Evolutionary conservation across 805 yeast species (phyloP).

Genomic region (Lipomyces chichibuensis): DNA sequence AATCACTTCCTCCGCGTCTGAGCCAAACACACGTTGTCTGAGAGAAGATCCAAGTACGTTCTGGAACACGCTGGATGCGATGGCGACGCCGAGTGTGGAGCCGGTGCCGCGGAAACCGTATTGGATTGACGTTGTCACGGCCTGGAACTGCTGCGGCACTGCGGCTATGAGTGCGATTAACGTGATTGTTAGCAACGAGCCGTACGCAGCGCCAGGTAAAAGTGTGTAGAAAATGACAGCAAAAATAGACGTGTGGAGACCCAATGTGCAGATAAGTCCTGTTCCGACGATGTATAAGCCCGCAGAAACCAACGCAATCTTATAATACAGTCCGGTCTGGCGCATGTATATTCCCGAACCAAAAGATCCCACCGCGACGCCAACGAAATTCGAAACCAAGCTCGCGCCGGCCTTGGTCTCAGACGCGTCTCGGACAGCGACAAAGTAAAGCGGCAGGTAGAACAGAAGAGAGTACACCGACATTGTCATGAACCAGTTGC

Average conservation of each 20-base stretch:
- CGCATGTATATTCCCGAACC: constrained; percentile 69
- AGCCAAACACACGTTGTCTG: constrained; percentile 21
- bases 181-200: constrained; percentile 60
- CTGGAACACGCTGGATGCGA: constrained; percentile 61
- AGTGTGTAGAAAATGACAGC: constrained; percentile 25
- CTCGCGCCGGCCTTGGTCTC: constrained; percentile 63
- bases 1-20: constrained; percentile 28
- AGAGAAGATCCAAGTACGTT: constrained; percentile 43
- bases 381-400: constrained; percentile 58
- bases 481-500: constrained; percentile 76
- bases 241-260: constrained; percentile 17
- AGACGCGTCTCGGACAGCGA: constrained; percentile 56
- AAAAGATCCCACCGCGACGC: constrained; percentile 70
- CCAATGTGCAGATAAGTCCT: constrained; percentile 24
- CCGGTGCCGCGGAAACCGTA: constrained; percentile 75
- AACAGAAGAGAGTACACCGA: constrained; percentile 64
- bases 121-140: constrained; percentile 75
- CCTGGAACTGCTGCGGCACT: constrained; percentile 61
- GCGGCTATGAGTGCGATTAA: constrained; percentile 66
- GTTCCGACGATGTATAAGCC: constrained; percentile 26
- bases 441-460: constrained; percentile 72
- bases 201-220: constrained; percentile 60
- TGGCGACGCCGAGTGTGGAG: constrained; percentile 66
- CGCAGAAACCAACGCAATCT: constrained; percentile 35
- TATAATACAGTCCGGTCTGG: constrained; percentile 53